A percentile compares a stretch with the other conserved stretches of the same genome.
phyloP scores from a whole-genome alignment of 2,329 filamentous ascomycete genomes.

The Calonectria ilicicola region DNA sequence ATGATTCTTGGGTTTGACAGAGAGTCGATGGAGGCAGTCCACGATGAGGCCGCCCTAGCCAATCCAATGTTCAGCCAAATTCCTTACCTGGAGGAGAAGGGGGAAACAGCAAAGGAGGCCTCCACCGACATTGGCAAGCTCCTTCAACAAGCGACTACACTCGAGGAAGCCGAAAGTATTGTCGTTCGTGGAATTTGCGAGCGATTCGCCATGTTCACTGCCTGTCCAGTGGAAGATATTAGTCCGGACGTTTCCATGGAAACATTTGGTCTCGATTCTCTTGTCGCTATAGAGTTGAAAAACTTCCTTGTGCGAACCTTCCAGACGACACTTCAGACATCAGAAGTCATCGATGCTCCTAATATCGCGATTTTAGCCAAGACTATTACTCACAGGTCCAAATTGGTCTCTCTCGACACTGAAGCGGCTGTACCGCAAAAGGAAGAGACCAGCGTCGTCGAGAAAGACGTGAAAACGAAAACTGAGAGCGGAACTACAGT shows the following conservation, averaged over 20 bases:
- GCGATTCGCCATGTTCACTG: slow-evolving; percentile 28
- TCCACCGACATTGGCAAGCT: slow-evolving; percentile 18
- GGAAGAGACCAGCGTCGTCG: not conserved
- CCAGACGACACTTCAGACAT: slow-evolving; percentile 27
- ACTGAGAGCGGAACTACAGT: not conserved
- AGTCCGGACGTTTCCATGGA: slow-evolving; percentile 25
- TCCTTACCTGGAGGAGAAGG: slow-evolving; percentile 13
- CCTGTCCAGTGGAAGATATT: slow-evolving; percentile 24
- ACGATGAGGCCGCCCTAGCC: slow-evolving; percentile 21
- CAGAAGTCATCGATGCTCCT: slow-evolving; percentile 23
- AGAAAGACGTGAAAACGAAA: not conserved
- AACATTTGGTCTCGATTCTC: slow-evolving; percentile 29
- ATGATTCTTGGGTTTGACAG: slow-evolving; percentile 26
- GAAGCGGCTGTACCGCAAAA: not conserved
- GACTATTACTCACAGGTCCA: slow-evolving; percentile 23
- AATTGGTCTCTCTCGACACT: slow-evolving; percentile 12
- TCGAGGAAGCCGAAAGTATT: slow-evolving; percentile 17
- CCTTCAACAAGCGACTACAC: slow-evolving; percentile 22
- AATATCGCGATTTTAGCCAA: slow-evolving; percentile 25
- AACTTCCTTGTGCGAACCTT: slow-evolving; percentile 28
- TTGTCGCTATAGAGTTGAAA: slow-evolving; percentile 33
- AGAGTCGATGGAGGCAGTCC: slow-evolving; percentile 24
- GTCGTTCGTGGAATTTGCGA: slow-evolving; percentile 22
- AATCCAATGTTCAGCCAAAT: slow-evolving; percentile 28
- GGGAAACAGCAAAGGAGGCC: slow-evolving; percentile 14